Percentiles rank a stretch among this genome's conserved stretches.
Conservation (phyloP, 352 stramenopile genomes). For the Sclerospora graminicola region DNA sequence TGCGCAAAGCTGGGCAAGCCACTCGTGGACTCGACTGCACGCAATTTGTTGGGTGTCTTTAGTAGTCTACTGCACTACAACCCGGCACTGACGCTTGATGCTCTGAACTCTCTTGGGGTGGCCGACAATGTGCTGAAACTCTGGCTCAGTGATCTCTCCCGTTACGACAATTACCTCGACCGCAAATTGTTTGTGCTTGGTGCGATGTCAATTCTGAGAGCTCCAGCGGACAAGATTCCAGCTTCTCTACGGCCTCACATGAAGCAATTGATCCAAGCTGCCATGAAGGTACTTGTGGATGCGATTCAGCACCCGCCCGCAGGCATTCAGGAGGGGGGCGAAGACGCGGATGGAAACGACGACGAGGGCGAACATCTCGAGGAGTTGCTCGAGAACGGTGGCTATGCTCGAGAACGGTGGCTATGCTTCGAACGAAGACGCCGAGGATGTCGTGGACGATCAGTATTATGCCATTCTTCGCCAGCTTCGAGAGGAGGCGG, state of each 20-base stretch:
- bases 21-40: constrained; percentile 58
- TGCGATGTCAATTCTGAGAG: constrained; percentile 85
- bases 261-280: constrained; percentile 76
- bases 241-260: constrained; percentile 79
- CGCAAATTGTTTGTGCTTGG: constrained; percentile 91
- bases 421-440: constrained; percentile 83
- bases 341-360: constrained; percentile 45
- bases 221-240: constrained; percentile 77
- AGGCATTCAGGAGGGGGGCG: constrained; percentile 54
- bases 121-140: constrained; percentile 87
- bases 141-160: constrained; percentile 84
- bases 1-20: constrained; percentile 46
- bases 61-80: constrained; percentile 92
- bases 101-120: constrained; percentile 82
- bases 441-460: constrained; percentile 91
- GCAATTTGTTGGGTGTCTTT: constrained; percentile 85
- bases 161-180: constrained; percentile 78
- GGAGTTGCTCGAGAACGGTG: constrained; percentile 85
- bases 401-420: constrained; percentile 87
- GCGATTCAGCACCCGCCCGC: constrained; percentile 46
- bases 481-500: constrained; percentile 85
- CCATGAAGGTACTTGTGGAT: constrained; percentile 79
- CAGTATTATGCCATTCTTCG: constrained; percentile 91
- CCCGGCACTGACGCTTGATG: constrained; percentile 76
- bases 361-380: constrained; percentile 59